A percentile compares a stretch with the other conserved stretches of the same genome.
Conservation (phyloP, 495 filamentous ascomycete species). For the Tuber calosporum region DNA sequence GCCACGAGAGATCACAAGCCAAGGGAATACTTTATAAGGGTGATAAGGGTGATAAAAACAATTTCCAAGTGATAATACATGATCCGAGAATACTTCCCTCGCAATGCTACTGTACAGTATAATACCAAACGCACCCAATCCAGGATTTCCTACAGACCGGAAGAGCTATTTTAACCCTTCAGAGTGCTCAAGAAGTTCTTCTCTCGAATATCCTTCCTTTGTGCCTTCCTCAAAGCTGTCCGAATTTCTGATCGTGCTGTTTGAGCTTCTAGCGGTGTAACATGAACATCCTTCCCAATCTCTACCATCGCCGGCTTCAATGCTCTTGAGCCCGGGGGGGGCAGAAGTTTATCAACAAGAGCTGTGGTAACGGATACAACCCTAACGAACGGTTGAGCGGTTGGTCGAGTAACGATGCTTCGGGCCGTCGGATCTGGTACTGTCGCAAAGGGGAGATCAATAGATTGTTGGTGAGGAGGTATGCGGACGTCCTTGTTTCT, state of each 20-base stretch:
- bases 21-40: neutral
- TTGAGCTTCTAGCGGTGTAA: constrained; percentile 51
- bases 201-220: constrained; percentile 79
- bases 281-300: constrained; percentile 50
- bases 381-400: constrained; percentile 13
- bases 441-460: constrained; percentile 64
- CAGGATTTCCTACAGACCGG: neutral
- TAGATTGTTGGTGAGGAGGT: constrained; percentile 72
- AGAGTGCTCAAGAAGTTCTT: constrained; percentile 65
- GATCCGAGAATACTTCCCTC: neutral
- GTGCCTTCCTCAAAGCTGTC: constrained; percentile 61
- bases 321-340: constrained; percentile 43
- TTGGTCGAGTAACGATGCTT: neutral
- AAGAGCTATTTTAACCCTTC: constrained; percentile 11
- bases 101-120: neutral
- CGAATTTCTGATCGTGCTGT: constrained; percentile 60
- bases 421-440: constrained; percentile 40
- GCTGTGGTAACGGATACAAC: constrained; percentile 26
- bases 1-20: neutral
- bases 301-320: constrained; percentile 44
- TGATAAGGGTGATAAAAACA: neutral
- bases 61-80: neutral
- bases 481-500: constrained; percentile 62
- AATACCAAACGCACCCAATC: neutral
- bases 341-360: constrained; percentile 25